Evolutionary conservation across 169 alveolate genomes (phyloP), one percentile per base, ranked within the genome.

Genomic region (Theileria annulata): DNA sequence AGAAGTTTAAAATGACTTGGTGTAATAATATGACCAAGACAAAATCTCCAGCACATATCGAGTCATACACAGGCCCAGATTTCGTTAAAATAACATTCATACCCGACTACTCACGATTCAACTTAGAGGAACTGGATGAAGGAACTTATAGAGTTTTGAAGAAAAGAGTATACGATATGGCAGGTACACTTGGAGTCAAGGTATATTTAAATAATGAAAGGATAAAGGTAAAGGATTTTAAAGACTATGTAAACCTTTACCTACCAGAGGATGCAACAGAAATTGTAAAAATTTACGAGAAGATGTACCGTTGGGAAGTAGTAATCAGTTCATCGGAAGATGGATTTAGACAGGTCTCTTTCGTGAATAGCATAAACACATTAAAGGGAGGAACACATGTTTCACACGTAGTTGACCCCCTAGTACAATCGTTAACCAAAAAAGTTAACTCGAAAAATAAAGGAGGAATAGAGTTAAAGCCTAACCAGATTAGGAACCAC

Each of bases 321-420:
- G 92, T 92, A 81, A 90, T 93, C 21, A 79, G 94, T 48, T 87
- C 81, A 28, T 72, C 96, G 13, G 98, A 96, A 74, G 97, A 98
- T 19, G 93, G 96, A 19, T 97, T 97, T 81, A 96, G 96, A 66
- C 97, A 98, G 87, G 99, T 98, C 28, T 96, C 99, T 12, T 98
- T 98, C 88, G 99, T 98, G 62, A 98, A 98, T 88, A 93, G 98
- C 60, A 98, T 98, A 49, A 93, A 97, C 85, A 98, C 99, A 23
- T 91, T 96, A 30, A 96, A 96, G 85, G 99, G 99, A 0, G 99
- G 99, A 8, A 96, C 99, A 1, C 99, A 98, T 85, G 99, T 98
- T 9, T 94, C 93, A 66, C 96, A 96, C 88, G 97, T 97, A 2
- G 87, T 96, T 1, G 99, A 98, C 75, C 98, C 98, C 71, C 93